A percentile compares a stretch with the other conserved stretches of the same genome.
Evolutionary conservation across 768 basidiomycete genomes (phyloP).

Genomic region (Termitomyces sp.): DNA sequence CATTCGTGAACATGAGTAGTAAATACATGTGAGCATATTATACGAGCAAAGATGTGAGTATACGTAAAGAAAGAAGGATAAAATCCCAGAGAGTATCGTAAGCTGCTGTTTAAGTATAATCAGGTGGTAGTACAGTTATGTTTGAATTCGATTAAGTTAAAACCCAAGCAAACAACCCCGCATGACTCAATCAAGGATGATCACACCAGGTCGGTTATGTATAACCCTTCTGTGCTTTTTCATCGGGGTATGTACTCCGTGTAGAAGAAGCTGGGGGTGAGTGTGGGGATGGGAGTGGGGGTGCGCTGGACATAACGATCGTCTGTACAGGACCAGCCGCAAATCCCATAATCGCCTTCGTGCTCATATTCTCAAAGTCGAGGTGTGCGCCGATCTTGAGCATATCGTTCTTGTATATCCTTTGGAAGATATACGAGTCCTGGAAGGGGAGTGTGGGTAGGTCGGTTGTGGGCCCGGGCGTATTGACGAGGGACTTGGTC

Average conservation of each 20-base stretch:
- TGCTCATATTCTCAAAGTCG: conserved; percentile 47
- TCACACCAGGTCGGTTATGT: neutral
- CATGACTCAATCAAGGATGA: neutral
- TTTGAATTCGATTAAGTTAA: neutral
- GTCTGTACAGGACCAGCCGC: conserved; percentile 35
- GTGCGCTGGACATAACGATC: conserved; percentile 15
- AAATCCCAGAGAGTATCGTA: conserved; percentile 2
- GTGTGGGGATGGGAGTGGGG: conserved; percentile 4
- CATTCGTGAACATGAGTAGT: neutral
- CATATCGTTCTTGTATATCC: conserved; percentile 60
- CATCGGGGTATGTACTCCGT: neutral
- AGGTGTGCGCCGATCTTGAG: conserved; percentile 59
- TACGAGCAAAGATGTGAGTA: conserved; percentile 2
- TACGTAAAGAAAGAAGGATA: neutral
- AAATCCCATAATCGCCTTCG: conserved; percentile 49
- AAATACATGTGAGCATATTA: neutral
- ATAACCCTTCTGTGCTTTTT: conserved; percentile 13
- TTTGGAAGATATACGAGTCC: conserved; percentile 57
- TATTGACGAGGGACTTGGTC: conserved; percentile 45
- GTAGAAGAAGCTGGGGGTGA: neutral
- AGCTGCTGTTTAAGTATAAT: neutral
- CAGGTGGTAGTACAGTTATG: conserved; percentile 7
- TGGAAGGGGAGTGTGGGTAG: conserved; percentile 34
- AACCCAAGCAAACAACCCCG: neutral
- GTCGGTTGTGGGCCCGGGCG: conserved; percentile 22